A percentile compares a stretch with the other conserved stretches of the same genome.
Evolutionary conservation across 495 filamentous ascomycete genomes (phyloP).

Genomic region (Xylaria curta): DNA sequence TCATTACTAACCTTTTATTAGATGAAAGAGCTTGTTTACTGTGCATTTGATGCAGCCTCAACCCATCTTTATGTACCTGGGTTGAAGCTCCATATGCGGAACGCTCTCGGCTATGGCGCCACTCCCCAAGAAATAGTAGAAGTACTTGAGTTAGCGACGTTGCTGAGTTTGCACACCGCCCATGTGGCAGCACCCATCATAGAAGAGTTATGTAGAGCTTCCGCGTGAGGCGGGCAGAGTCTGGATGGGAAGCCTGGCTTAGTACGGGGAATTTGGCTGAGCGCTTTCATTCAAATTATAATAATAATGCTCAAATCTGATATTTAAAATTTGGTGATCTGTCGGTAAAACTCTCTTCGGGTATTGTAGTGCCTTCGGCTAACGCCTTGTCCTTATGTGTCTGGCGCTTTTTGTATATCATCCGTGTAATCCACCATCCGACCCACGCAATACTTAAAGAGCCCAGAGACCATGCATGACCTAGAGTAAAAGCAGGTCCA

Average conservation of each 20-base stretch:
- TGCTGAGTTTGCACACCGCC: slow-evolving; percentile 47
- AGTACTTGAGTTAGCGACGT: slow-evolving; percentile 51
- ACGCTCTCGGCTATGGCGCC: slow-evolving; percentile 50
- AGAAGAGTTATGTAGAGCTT: slow-evolving; percentile 24
- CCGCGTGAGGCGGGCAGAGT: neutral
- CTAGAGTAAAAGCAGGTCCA: slow-evolving; percentile 39
- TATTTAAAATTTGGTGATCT: slow-evolving; percentile 38
- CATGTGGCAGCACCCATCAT: slow-evolving; percentile 44
- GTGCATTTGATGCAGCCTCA: slow-evolving; percentile 51
- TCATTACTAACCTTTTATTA: slow-evolving; percentile 21
- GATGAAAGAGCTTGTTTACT: slow-evolving; percentile 54
- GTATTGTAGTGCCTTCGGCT: slow-evolving; percentile 16
- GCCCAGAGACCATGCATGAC: slow-evolving; percentile 42
- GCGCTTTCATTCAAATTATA: neutral
- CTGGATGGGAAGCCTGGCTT: too few relatives aligned
- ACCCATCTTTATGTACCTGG: slow-evolving; percentile 54
- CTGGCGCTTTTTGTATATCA: slow-evolving; percentile 37
- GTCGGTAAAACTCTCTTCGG: slow-evolving; percentile 31
- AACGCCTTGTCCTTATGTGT: slow-evolving; percentile 27
- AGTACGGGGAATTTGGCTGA: neutral
- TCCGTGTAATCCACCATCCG: slow-evolving; percentile 37
- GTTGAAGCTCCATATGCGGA: slow-evolving; percentile 54
- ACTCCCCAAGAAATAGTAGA: slow-evolving; percentile 54
- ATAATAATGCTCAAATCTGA: slow-evolving; percentile 30
- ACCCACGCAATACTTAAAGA: slow-evolving; percentile 35